A percentile compares a stretch with the other conserved stretches of the same genome.
Evolutionary conservation across 257 asterid species (phyloP).

Genomic region (Rhazya stricta): DNA sequence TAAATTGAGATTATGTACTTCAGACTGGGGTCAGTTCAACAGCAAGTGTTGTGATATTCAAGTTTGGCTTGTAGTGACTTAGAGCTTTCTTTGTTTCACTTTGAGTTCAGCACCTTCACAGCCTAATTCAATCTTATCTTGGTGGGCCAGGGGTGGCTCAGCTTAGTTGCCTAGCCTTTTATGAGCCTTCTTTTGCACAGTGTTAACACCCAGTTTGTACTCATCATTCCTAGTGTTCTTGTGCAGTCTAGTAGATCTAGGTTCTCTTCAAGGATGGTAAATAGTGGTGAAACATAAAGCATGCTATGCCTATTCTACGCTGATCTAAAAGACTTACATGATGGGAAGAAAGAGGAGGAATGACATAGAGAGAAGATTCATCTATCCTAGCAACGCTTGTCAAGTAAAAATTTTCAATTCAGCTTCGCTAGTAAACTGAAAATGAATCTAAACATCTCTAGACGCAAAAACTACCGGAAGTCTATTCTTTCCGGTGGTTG

Average conservation of each 20-base stretch:
- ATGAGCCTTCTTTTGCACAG: not conserved
- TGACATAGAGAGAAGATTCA: not conserved
- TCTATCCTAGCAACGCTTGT: not conserved
- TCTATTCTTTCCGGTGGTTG: not conserved
- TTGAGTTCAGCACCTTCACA: not conserved
- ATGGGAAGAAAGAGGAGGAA: not conserved
- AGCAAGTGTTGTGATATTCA: not conserved
- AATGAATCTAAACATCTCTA: not conserved
- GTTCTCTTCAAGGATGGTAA: not conserved
- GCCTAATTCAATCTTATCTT: not conserved
- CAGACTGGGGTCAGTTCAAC: not conserved
- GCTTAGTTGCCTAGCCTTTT: not conserved
- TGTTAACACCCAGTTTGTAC: not conserved
- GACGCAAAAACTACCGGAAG: not conserved
- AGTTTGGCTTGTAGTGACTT: not conserved
- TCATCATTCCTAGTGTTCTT: not conserved
- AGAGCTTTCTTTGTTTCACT: not conserved
- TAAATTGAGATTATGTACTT: not conserved
- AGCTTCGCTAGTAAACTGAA: not conserved
- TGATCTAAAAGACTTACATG: not conserved
- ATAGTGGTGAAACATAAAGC: not conserved
- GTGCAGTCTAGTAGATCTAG: not conserved
- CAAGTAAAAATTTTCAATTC: not conserved
- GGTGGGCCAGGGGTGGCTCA: not conserved
- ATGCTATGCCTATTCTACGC: not conserved